phyloP scores from a whole-genome alignment of 2,329 filamentous ascomycete genomes.

The Talaromyces sp. region DNA sequence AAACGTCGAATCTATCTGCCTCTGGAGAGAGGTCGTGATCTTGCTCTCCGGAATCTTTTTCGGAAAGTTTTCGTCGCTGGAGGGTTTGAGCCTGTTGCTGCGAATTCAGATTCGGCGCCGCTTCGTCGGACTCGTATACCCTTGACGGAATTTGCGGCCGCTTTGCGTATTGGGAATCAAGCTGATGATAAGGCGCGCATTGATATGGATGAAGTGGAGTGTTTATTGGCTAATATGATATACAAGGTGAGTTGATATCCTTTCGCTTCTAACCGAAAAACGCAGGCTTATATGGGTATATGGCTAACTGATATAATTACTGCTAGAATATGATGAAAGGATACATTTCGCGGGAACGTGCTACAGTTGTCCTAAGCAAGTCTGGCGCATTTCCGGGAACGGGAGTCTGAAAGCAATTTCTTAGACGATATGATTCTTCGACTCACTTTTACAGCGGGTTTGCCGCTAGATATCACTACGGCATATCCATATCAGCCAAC shows the following conservation, averaged over 20 bases:
- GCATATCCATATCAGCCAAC: neutral
- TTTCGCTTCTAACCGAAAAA: neutral
- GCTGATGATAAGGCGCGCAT: slow-evolving; percentile 52
- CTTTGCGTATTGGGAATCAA: slow-evolving; percentile 65
- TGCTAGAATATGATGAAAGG: slow-evolving; percentile 90
- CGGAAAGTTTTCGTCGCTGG: slow-evolving; percentile 84
- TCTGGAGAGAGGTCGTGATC: slow-evolving; percentile 84
- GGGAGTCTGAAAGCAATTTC: slow-evolving; percentile 46
- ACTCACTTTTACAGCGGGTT: neutral
- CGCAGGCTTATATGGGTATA: no score
- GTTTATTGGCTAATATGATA: slow-evolving; percentile 89
- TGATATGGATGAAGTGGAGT: slow-evolving; percentile 92
- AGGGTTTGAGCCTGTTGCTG: slow-evolving; percentile 65
- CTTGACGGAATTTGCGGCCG: slow-evolving; percentile 77
- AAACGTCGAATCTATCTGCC: slow-evolving; percentile 91
- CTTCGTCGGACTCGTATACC: slow-evolving; percentile 69
- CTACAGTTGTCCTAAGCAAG: slow-evolving; percentile 89
- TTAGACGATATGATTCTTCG: neutral
- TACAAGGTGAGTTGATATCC: slow-evolving; percentile 74
- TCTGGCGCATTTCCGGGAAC: slow-evolving; percentile 88
- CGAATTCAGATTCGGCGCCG: slow-evolving; percentile 60
- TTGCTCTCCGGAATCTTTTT: slow-evolving; percentile 83
- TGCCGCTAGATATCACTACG: neutral
- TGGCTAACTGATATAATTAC: slow-evolving; percentile 16
- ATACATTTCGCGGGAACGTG: slow-evolving; percentile 87